Conservation (phyloP, 257 asterid species). For the Haberlea rhodopensis region DNA sequence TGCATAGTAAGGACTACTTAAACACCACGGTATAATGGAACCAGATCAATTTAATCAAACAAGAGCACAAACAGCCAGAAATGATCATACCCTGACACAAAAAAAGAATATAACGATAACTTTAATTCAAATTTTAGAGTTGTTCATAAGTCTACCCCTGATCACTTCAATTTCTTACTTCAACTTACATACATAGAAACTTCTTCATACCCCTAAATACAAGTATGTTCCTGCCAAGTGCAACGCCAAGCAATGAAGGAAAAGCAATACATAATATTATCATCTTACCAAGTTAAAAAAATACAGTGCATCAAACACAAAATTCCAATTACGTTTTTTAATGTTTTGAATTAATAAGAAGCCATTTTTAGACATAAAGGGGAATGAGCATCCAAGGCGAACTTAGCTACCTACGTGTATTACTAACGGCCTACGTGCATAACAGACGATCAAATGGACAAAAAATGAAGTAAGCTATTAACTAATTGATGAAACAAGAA, state of each 20-base stretch:
- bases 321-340: neutral
- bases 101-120: neutral
- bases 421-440: conserved; percentile 8
- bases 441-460: conserved; percentile 1
- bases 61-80: conserved; percentile 10
- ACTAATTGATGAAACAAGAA: neutral
- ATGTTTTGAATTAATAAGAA: conserved; percentile 10
- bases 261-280: conserved; percentile 11
- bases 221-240: conserved; percentile 9
- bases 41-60: neutral
- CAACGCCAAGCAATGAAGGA: conserved; percentile 3
- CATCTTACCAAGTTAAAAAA: conserved; percentile 18
- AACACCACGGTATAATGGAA: conserved; percentile 9
- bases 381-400: conserved; percentile 6
- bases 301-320: conserved; percentile 5
- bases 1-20: neutral
- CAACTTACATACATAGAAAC: neutral
- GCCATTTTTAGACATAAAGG: conserved; percentile 6
- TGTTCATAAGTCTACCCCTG: neutral
- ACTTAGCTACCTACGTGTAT: conserved; percentile 19
- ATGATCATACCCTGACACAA: conserved; percentile 3
- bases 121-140: neutral
- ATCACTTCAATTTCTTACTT: neutral
- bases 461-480: conserved; percentile 6
- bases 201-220: neutral